Evolutionary conservation across 192 early-diverging fungal genomes (phyloP), one percentile per base, ranked within the genome.

Genomic region (Paraglomus brasilianum): DNA sequence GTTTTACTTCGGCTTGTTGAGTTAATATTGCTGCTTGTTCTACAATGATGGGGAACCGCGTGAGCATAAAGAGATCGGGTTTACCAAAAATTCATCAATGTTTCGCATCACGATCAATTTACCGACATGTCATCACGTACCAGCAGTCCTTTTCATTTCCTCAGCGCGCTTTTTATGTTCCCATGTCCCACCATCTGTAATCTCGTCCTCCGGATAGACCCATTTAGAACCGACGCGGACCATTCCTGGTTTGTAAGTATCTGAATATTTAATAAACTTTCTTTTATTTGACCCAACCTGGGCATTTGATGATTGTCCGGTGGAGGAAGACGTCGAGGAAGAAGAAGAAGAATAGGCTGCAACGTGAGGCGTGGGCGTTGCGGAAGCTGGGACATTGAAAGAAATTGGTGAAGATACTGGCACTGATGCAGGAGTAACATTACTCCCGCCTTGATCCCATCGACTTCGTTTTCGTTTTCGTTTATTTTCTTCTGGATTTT

Each of bases 191-290:
- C 71, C 71, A 24, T 72, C 71, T 24, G 50, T 72, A 48, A 72
- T 72, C 58, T 72, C 71, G 55, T 72, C 71, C 55, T 72, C 71
- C n/a, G 71, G 71, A 65, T 72, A 72, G 22, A 72, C 71, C 71
- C 71, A 72, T 56, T 72, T 72, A 19, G 61, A 65, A 5, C 71
- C 71, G 11, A 72, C 63, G 14, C 62, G 60, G 22, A 72, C 44
- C 71, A 72, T 72, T 17, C 71, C 71, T 14, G 71, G 51, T 56
- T 72, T 72, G 43, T 72, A 72, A 5, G 60, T 72, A 55, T 72
- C 71, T 9, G 71, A 72, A 53, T 64, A 72, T 53, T 72, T 72
- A 38, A 55, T 39, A 56, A 66, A 72, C 38, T 66, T 38, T 43
- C 51, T 22, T 56, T 62, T 72, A 5, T 72, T 51, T 42, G 70